Evolutionary conservation across 2,329 filamentous ascomycete genomes (phyloP).

Genomic region (Pestalotiopsis sp.): DNA sequence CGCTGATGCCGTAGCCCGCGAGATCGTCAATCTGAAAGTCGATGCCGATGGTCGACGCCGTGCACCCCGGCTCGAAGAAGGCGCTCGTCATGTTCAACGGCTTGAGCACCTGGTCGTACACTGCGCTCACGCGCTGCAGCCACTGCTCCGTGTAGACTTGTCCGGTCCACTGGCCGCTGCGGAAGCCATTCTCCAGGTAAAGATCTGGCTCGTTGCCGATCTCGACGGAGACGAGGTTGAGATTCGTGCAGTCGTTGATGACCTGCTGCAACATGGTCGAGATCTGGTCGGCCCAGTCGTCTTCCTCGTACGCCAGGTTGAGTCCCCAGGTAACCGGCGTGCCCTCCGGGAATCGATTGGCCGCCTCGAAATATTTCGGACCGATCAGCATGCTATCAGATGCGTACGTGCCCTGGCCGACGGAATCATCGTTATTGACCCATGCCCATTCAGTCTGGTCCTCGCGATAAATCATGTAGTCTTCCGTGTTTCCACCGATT

Average conservation of each 20-base stretch:
- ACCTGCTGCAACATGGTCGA: conserved; percentile 35
- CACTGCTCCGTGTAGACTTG: conserved; percentile 44
- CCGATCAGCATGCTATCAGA: conserved; percentile 46
- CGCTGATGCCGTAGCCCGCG: conserved; percentile 37
- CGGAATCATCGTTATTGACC: conserved; percentile 36
- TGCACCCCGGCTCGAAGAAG: conserved; percentile 49
- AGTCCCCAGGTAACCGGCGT: conserved; percentile 50
- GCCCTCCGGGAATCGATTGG: conserved; percentile 48
- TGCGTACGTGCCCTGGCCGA: conserved; percentile 38
- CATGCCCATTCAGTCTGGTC: conserved; percentile 35
- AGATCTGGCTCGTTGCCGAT: conserved; percentile 32
- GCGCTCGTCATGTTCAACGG: conserved; percentile 37
- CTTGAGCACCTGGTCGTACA: conserved; percentile 45
- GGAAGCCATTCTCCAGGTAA: conserved; percentile 41
- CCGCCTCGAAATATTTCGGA: conserved; percentile 44
- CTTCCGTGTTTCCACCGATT: conserved; percentile 50
- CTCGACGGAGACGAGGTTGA: conserved; percentile 29
- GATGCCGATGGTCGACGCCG: conserved; percentile 50
- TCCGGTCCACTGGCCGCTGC: conserved; percentile 42
- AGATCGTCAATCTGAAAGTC: conserved; percentile 46
- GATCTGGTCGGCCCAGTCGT: conserved; percentile 43
- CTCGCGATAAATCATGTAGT: conserved; percentile 46
- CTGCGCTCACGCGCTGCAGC: conserved; percentile 40
- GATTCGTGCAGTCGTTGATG: conserved; percentile 19
- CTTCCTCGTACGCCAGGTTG: conserved; percentile 46